Evolutionary conservation across 352 stramenopile species (phyloP).

Genomic region (Blastocystis sp.): DNA sequence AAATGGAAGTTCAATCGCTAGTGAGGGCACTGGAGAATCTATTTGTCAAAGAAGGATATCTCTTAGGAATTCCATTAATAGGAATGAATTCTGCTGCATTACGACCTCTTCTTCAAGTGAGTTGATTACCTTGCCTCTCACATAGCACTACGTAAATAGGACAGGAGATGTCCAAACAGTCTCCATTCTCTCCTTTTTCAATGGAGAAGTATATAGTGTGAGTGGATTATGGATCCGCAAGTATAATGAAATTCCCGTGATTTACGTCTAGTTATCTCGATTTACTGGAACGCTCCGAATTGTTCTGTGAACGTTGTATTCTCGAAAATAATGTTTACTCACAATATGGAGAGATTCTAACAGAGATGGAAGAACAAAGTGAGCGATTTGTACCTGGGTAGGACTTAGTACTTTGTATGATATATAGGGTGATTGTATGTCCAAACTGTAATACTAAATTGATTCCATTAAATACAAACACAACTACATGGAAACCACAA

Average conservation of each 20-base stretch:
- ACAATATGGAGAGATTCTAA: not conserved
- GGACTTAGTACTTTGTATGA: not conserved
- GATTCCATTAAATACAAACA: constrained; percentile 3
- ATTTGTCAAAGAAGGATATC: not conserved
- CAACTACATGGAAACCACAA: not conserved
- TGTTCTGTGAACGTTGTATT: constrained; percentile 8
- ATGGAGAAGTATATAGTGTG: not conserved
- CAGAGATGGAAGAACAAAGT: not conserved
- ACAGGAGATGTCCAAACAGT: constrained; percentile 24
- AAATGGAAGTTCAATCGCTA: not conserved
- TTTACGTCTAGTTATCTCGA: not conserved
- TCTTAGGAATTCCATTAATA: not conserved
- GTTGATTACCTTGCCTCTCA: not conserved
- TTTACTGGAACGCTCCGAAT: not conserved
- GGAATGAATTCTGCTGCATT: not conserved
- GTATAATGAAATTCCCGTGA: not conserved
- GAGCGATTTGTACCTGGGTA: constrained; percentile 24
- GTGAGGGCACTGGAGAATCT: not conserved
- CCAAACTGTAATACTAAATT: constrained; percentile 35
- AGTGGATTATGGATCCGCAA: not conserved
- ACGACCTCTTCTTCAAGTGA: not conserved
- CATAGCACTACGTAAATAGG: constrained; percentile 27
- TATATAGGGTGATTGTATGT: constrained; percentile 34
- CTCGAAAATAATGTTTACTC: not conserved
- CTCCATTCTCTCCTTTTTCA: not conserved